Evolutionary conservation across 2,329 filamentous ascomycete species (phyloP).

Genomic region (Sphaerulina vaccinii): DNA sequence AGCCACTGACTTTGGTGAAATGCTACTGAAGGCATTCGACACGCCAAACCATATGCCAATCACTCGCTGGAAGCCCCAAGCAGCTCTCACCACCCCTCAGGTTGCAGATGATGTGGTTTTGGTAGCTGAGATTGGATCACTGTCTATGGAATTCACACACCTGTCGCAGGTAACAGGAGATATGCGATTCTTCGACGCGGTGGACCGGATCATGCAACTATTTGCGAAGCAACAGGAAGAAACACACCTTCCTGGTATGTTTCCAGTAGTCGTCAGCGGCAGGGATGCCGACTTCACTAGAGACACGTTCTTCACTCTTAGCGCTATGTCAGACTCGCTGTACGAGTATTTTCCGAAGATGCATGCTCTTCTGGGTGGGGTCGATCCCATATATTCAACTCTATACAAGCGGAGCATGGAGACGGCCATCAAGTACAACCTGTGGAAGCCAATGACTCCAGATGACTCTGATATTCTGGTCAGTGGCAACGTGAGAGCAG

Average conservation of each 20-base stretch:
- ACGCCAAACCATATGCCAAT: conserved; percentile 48
- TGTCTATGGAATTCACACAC: conserved; percentile 50
- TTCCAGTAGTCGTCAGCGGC: conserved; percentile 48
- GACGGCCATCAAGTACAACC: conserved; percentile 45
- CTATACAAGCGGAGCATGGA: conserved; percentile 56
- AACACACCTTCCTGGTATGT: conserved; percentile 49
- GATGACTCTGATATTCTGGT: conserved; percentile 49
- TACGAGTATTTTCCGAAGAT: conserved; percentile 50
- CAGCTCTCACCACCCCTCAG: conserved; percentile 41
- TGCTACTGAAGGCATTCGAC: conserved; percentile 51
- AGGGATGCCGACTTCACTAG: conserved; percentile 42
- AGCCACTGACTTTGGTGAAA: conserved; percentile 40
- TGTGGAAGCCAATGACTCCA: conserved; percentile 52
- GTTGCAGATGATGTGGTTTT: conserved; percentile 43
- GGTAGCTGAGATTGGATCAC: conserved; percentile 49
- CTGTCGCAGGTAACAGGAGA: conserved; percentile 48
- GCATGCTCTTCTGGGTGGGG: conserved; percentile 49
- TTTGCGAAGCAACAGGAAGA: conserved; percentile 45
- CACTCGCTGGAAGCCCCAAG: conserved; percentile 46
- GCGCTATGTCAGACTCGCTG: conserved; percentile 39
- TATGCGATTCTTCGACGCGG: conserved; percentile 48
- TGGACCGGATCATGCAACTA: conserved; percentile 43
- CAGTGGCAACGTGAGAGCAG: conserved; percentile 44
- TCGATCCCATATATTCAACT: conserved; percentile 47
- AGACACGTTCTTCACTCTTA: conserved; percentile 40